A percentile compares a stretch with the other conserved stretches of the same genome.
These are phyloP conservation scores for Cutaneotrichosporon sp. DNA, from an alignment of 1,284 basidiomycete species.

Conservation along the genomic window DNA sequence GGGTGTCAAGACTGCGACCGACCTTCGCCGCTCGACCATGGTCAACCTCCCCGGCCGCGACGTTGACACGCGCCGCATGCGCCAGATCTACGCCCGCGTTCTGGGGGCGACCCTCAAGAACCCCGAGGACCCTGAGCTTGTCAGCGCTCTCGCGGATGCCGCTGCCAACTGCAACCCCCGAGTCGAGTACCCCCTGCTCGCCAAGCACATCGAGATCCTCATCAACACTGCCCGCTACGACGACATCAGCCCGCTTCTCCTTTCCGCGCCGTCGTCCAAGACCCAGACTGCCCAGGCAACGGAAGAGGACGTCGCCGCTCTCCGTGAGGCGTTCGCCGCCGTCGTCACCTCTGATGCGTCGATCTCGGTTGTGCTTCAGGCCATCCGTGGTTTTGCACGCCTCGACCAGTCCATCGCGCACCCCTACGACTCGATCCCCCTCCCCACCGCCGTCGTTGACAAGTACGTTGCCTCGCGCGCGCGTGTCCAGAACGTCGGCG, in stretches of 20 bases:
- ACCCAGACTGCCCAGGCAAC: neutral
- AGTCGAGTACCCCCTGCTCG: slow-evolving; percentile 12
- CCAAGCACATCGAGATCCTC: slow-evolving; percentile 19
- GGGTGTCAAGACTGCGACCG: neutral
- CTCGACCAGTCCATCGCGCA: slow-evolving; percentile 17
- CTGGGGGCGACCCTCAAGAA: slow-evolving; percentile 59
- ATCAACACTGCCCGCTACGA: slow-evolving; percentile 14
- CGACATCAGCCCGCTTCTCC: slow-evolving; percentile 19
- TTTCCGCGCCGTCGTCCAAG: neutral
- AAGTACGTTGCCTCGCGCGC: slow-evolving; percentile 25
- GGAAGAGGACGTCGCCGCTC: neutral
- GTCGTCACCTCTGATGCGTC: slow-evolving; percentile 18
- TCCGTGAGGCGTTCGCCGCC: slow-evolving; percentile 5
- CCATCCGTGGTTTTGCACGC: slow-evolving; percentile 21
- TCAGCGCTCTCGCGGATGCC: slow-evolving; percentile 40
- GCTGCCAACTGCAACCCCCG: slow-evolving; percentile 6
- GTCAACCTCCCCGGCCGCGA: neutral
- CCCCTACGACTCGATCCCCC: slow-evolving; percentile 3
- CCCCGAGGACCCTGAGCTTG: slow-evolving; percentile 55
- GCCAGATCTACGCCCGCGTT: neutral
- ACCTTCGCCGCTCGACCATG: neutral
- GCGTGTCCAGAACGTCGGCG: neutral
- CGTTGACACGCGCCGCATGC: neutral
- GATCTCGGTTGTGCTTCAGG: slow-evolving; percentile 17
- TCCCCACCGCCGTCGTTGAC: slow-evolving; percentile 26